Evolutionary conservation across 257 asterid species (phyloP), one percentile per base, ranked within the genome.

Genomic region (Solanum sejunctum): DNA sequence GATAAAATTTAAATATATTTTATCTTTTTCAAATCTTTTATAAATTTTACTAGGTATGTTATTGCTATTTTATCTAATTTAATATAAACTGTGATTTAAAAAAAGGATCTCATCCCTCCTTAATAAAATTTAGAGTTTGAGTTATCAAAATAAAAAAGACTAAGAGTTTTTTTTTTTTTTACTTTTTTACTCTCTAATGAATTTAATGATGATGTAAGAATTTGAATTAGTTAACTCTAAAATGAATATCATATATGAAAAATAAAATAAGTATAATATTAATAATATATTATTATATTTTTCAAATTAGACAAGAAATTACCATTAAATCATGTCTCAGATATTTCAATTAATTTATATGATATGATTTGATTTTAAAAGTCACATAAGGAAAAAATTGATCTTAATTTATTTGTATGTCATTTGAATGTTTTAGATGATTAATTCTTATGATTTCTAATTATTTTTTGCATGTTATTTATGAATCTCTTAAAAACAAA

Each of bases 311-410:
- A n/a, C 4, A n/a, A 41, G 8, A 71, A 10, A 10, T 11, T n/a
- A 20, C 8, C 47, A 0, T 45, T 41, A 41, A 41, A 1, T 18
- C 13, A 10, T 20, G 2, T 20, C n/a, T n/a, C 10, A 20, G 0
- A 0, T n/a, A 1, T 18, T 4, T 0, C 0, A 0, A 0, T 1
- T 60, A 0, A 0, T 1, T 60, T 60, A 60, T n/a, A 58, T 58
- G 15, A 60, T n/a, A 0, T 60, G 32, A 1, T 60, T 60, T 0
- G 1, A 60, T 60, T 58, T 60, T 0, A n/a, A 43, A 10, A 43
- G 41, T 36, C 41, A 36, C 4, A 36, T 36, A 36, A 36, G 41
- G 41, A 36, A 36, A 36, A 36, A 36, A 36, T 36, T 36, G 41
- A 36, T 36, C 41, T 5, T 36, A 36, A 36, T 36, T 36, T 36